phyloP scores from a whole-genome alignment of 208 protist species.

The Phytomonas sp. region DNA sequence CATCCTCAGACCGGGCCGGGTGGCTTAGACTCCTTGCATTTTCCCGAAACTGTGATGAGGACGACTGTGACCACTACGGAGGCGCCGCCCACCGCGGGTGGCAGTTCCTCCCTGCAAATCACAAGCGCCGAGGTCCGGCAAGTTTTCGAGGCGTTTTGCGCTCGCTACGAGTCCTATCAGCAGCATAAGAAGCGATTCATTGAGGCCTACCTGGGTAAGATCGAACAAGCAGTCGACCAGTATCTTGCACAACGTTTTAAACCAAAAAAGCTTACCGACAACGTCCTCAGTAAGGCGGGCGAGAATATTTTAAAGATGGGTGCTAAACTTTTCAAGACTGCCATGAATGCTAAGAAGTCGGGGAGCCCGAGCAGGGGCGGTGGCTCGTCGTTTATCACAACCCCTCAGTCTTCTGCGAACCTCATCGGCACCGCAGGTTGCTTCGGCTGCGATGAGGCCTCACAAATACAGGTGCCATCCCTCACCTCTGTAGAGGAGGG shows the following conservation, averaged over 20 bases:
- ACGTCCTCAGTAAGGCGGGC: slow-evolving; percentile 12
- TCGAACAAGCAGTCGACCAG: slow-evolving; percentile 52
- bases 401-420: no score
- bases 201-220: slow-evolving; percentile 43
- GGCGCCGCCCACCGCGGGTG: not conserved
- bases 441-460: no score
- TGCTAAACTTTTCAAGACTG: not conserved
- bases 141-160: slow-evolving; percentile 17
- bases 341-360: no score
- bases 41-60: no score
- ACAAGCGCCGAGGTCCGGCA: no score
- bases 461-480: no score
- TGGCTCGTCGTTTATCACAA: no score
- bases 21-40: no score
- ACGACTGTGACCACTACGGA: not conserved
- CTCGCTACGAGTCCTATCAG: slow-evolving; percentile 34
- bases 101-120: not conserved
- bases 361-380: no score
- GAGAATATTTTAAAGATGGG: slow-evolving; percentile 1
- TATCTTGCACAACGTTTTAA: slow-evolving; percentile 41
- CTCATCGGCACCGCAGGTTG: no score
- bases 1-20: no score
- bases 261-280: slow-evolving; percentile 6
- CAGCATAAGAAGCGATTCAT: slow-evolving; percentile 35
- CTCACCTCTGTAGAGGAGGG: not conserved